Conservation (phyloP, 805 yeast species). For the Barnettozyma wickerhamii region DNA sequence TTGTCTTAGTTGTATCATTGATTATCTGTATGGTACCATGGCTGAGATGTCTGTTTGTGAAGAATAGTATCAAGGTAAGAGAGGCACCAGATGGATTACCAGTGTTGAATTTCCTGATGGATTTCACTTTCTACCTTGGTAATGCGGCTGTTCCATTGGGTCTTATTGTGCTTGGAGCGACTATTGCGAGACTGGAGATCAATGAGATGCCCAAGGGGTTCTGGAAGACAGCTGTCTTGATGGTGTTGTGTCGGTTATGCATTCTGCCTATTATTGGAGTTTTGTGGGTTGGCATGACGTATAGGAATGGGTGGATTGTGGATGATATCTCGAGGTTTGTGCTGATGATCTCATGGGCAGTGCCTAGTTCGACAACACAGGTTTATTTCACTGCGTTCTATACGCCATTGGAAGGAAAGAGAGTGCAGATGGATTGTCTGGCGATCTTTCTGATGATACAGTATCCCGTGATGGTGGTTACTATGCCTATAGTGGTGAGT, state of each 20-base stretch:
- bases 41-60: constrained; percentile 64
- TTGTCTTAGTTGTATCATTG: constrained; percentile 62
- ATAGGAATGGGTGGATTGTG: constrained; percentile 61
- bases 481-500: constrained; percentile 60
- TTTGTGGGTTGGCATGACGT: constrained; percentile 57
- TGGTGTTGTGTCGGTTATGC: constrained; percentile 56
- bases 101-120: constrained; percentile 81
- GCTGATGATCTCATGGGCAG: constrained; percentile 66
- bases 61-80: constrained; percentile 45
- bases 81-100: constrained; percentile 84
- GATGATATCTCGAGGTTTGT: constrained; percentile 62
- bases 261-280: constrained; percentile 79
- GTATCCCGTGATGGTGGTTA: constrained; percentile 60
- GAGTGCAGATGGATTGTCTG: constrained; percentile 72
- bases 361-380: constrained; percentile 87
- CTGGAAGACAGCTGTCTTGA: constrained; percentile 57
- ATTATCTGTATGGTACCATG: constrained; percentile 84
- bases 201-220: constrained; percentile 62
- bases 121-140: constrained; percentile 74
- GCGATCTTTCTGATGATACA: constrained; percentile 74
- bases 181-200: constrained; percentile 71
- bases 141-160: constrained; percentile 90
- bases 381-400: constrained; percentile 86
- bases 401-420: constrained; percentile 57
- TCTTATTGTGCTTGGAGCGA: constrained; percentile 76